Evolutionary conservation across 371 early-diverging fungal species (phyloP), one percentile per base, ranked within the genome.

Genomic region (Mortierella sp.): DNA sequence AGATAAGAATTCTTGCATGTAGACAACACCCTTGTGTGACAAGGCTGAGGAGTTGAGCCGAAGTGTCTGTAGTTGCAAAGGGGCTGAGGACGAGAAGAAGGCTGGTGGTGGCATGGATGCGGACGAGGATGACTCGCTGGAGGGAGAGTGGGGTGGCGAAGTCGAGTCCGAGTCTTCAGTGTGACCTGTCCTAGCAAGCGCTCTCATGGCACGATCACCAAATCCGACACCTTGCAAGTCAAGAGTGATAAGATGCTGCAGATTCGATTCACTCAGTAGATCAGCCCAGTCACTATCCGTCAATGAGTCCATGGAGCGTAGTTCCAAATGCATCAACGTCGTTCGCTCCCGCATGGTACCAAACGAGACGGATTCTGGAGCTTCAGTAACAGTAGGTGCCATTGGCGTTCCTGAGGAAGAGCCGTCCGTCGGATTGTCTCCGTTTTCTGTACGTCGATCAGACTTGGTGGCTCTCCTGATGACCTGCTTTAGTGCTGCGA

Each of bases 211-310:
- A 4, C 60, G 55, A 28, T 67, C 68, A 3, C 76, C 68, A 41
- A 74, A 60, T 21, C 50, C 44, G n/a, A 60, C 60, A 8, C 76
- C 76, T 16, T 74, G 68, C n/a, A 74, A 48, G 31, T 74, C 60
- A 7, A 74, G 53, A 0, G 68, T 67, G 53, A 64, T 59, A 28
- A 74, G 4, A 10, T 53, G 50, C 17, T 43, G 56, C 43, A 60
- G 25, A 3, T 55, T 54, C 43, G 67, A 39, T 3, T 60, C 64
- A 27, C 40, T 56, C 46, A 74, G 31, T 14, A 74, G 57, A 44
- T 21, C 47, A 2, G 68, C 54, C 76, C 76, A 74, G 49, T 67
- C 76, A 12, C 48, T 40, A 39, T 74, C 76, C 3, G 34, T 46
- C 39, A 74, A 34, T 21, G 64, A 59, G 40, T 74, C 76, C 24